Evolutionary conservation across 148 eudicot genomes (phyloP), one percentile per base, ranked within the genome.

Genomic region (Polygonum maritimum): DNA sequence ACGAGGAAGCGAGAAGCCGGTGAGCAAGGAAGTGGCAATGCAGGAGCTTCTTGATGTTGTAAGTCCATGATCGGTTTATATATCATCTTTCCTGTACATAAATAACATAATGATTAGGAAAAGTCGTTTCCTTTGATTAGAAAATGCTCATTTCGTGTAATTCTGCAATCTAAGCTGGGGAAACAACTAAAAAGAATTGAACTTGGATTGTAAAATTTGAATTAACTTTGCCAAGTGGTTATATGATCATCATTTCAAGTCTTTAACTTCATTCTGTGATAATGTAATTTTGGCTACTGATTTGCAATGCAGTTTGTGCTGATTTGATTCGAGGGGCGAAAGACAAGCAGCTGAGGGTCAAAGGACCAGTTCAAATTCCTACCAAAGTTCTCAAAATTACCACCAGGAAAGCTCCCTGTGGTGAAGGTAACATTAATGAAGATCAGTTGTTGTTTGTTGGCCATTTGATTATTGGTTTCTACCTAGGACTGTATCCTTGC

Each of bases 41-140:
- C 79, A 90, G 78, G 98, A 95, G 89, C 97, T 95, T 79, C 86
- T 95, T 76, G 85, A 88, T 71, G 96, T 89, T 84, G 97, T 92
- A 86, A 76, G 84, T n/a, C 51, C 5, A 14, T 60, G 31, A 26
- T n/a, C n/a, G n/a, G n/a, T n/a, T n/a, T n/a, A 26, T 26, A 26
- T 26, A 26, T 26, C 31, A 26, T 26, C 31, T 26, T 26, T 26
- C 1, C 31, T 26, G 31, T 26, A 26, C 31, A 26, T 26, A 26
- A 26, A 26, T 26, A 26, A 26, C 31, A 26, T 26, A 26, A 26
- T 26, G 31, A 26, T 26, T 26, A 26, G 0, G 31, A 1, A 26
- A 26, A 26, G 31, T 26, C 31, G 31, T 26, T 26, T 26, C 31
- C 31, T 26, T 26, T 26, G 31, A 26, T 26, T 26, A 26, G 31